These are phyloP conservation scores for Colletotrichum euphorbiae DNA, from an alignment of 2,329 filamentous ascomycete genomes.

Conservation along the genomic window DNA sequence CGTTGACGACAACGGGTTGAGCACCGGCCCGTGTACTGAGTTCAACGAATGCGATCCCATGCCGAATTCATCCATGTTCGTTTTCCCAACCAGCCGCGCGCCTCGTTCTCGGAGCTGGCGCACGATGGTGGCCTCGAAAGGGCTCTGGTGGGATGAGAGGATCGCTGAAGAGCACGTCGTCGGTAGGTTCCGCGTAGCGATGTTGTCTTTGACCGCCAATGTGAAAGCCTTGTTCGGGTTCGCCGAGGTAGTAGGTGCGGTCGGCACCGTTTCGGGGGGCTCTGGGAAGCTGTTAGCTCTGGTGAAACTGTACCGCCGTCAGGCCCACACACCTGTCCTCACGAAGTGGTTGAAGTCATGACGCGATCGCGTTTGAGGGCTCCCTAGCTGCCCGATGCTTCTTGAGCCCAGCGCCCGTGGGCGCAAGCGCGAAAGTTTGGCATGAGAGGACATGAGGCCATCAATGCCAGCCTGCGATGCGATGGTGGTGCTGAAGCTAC, in stretches of 20 bases:
- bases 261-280: not conserved
- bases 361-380: not conserved
- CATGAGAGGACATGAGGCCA: conserved; percentile 39
- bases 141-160: conserved; percentile 76
- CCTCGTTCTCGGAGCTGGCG: conserved; percentile 72
- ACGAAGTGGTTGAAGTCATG: conserved; percentile 40
- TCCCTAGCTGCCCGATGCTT: not conserved
- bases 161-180: conserved; percentile 89
- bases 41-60: conserved; percentile 89
- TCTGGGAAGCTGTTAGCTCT: conserved; percentile 12
- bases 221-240: conserved; percentile 47
- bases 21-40: conserved; percentile 75
- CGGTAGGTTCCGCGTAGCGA: conserved; percentile 70
- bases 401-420: conserved; percentile 17
- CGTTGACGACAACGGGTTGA: conserved; percentile 56
- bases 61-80: conserved; percentile 95
- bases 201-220: conserved; percentile 82
- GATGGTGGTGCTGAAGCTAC: conserved; percentile 11
- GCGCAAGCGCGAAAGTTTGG: conserved; percentile 32
- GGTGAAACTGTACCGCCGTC: not conserved
- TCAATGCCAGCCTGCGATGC: conserved; percentile 18
- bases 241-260: not conserved
- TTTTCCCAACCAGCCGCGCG: conserved; percentile 78
- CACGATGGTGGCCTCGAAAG: conserved; percentile 86
- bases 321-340: conserved; percentile 15